These are phyloP conservation scores for Diaporthe helianthi DNA, from an alignment of 2,329 filamentous ascomycete species.

Conservation along the genomic window DNA sequence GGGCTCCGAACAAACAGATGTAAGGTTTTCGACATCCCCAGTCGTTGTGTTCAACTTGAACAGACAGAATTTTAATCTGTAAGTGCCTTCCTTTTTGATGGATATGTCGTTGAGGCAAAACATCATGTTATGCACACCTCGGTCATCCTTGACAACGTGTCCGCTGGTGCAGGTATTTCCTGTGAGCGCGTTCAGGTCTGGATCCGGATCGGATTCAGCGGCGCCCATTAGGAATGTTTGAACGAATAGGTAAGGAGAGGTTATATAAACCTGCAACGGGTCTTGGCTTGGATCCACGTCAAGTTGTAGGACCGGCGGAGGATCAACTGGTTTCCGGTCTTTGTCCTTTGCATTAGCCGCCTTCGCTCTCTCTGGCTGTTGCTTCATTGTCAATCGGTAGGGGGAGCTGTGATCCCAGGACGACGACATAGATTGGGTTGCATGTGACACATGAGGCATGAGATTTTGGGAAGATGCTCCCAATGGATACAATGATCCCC, in stretches of 20 bases:
- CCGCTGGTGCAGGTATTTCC: slow-evolving; percentile 51
- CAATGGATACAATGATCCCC: slow-evolving; percentile 30
- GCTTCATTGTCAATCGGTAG: slow-evolving; percentile 33
- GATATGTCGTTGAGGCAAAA: slow-evolving; percentile 71
- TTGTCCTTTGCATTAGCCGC: slow-evolving; percentile 35
- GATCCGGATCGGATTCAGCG: slow-evolving; percentile 31
- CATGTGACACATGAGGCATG: slow-evolving; percentile 27
- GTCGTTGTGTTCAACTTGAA: slow-evolving; percentile 65
- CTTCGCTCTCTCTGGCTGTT: slow-evolving; percentile 35
- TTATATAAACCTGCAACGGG: slow-evolving; percentile 62
- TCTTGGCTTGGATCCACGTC: slow-evolving; percentile 55
- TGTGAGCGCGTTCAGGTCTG: slow-evolving; percentile 34
- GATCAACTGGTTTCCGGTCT: slow-evolving; percentile 89
- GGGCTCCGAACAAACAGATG: slow-evolving; percentile 62
- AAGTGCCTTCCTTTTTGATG: slow-evolving; percentile 75
- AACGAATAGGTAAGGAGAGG: slow-evolving; percentile 43
- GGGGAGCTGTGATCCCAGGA: slow-evolving; percentile 32
- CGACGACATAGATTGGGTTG: slow-evolving; percentile 7
- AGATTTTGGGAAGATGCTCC: slow-evolving; percentile 27
- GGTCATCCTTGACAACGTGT: slow-evolving; percentile 50
- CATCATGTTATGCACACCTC: slow-evolving; percentile 34
- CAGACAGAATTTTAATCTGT: slow-evolving; percentile 77
- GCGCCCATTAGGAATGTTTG: slow-evolving; percentile 37
- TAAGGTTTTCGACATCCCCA: slow-evolving; percentile 37
- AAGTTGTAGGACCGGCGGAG: slow-evolving; percentile 83